These are phyloP conservation scores for Aspergillus conjunctus DNA, from an alignment of 495 filamentous ascomycete species.

Conservation along the genomic window DNA sequence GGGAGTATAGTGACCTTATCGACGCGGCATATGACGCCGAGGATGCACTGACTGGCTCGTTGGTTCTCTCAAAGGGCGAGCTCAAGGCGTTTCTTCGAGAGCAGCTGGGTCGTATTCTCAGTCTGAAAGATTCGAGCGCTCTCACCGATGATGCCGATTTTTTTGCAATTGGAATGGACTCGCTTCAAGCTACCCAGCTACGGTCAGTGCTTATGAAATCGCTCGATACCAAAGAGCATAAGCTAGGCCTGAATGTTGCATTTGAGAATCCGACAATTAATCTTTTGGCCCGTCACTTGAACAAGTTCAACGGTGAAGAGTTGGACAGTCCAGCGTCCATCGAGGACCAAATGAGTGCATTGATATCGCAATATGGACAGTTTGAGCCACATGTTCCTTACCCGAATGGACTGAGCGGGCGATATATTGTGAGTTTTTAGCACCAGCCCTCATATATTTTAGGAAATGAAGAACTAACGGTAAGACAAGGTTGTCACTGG, in stretches of 20 bases:
- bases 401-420: slow-evolving; percentile 20
- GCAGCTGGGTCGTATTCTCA: slow-evolving; percentile 21
- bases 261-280: slow-evolving; percentile 49
- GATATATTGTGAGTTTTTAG: slow-evolving; percentile 25
- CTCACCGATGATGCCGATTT: slow-evolving; percentile 47
- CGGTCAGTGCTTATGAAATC: slow-evolving; percentile 41
- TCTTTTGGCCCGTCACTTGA: slow-evolving; percentile 35
- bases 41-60: slow-evolving; percentile 25
- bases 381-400: slow-evolving; percentile 38
- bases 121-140: slow-evolving; percentile 2
- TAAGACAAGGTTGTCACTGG: slow-evolving; percentile 29
- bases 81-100: slow-evolving; percentile 31
- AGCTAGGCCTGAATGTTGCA: slow-evolving; percentile 48
- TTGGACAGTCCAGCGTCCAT: slow-evolving; percentile 30
- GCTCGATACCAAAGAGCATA: slow-evolving; percentile 29
- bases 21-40: slow-evolving; percentile 46
- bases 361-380: slow-evolving; percentile 45
- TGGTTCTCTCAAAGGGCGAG: slow-evolving; percentile 26
- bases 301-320: slow-evolving; percentile 28
- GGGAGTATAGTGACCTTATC: slow-evolving; percentile 51
- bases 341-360: slow-evolving; percentile 30
- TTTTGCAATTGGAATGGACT: slow-evolving; percentile 58
- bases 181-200: slow-evolving; percentile 53
- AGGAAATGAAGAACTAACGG: slow-evolving; percentile 6
- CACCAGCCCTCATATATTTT: background rate